Conservation (phyloP, 2,329 filamentous ascomycete species). For the Epichloe amarillans region DNA sequence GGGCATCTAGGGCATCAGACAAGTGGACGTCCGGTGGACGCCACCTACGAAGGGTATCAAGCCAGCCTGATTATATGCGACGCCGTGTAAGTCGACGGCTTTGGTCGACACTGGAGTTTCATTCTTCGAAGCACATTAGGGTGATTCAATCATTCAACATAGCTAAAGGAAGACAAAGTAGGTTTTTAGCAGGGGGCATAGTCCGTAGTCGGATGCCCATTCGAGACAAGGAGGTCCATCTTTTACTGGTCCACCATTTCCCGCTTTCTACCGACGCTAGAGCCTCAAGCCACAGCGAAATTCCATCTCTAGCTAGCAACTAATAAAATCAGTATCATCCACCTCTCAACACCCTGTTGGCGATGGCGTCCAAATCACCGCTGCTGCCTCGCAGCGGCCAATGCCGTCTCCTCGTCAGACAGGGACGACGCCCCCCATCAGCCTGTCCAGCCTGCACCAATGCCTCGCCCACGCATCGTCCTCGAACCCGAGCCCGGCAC, state of each 20-base stretch:
- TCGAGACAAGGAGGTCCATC: too few species aligned
- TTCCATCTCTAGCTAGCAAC: neutral
- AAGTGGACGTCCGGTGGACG: too few species aligned
- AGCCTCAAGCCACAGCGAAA: neutral
- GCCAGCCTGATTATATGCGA: too few species aligned
- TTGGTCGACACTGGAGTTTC: too few species aligned
- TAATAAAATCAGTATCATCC: neutral
- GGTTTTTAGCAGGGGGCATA: too few species aligned
- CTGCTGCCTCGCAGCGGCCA: conserved; percentile 16
- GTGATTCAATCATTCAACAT: too few species aligned
- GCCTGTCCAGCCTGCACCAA: conserved; percentile 21
- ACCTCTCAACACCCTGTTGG: conserved; percentile 4
- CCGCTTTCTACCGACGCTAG: neutral
- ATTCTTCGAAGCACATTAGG: too few species aligned
- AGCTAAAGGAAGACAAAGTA: too few species aligned
- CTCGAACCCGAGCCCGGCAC: conserved; percentile 9
- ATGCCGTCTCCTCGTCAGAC: conserved; percentile 13
- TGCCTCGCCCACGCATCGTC: conserved; percentile 8
- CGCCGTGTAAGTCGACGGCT: too few species aligned
- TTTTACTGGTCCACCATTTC: neutral
- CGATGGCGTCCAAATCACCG: conserved; percentile 20
- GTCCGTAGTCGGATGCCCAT: too few species aligned
- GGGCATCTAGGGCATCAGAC: too few species aligned
- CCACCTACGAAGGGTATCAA: too few species aligned
- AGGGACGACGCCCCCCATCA: conserved; percentile 9